These are phyloP conservation scores for Pterocarpus macrocarpus DNA, from an alignment of 306 rosid genomes.

Conservation along the genomic window DNA sequence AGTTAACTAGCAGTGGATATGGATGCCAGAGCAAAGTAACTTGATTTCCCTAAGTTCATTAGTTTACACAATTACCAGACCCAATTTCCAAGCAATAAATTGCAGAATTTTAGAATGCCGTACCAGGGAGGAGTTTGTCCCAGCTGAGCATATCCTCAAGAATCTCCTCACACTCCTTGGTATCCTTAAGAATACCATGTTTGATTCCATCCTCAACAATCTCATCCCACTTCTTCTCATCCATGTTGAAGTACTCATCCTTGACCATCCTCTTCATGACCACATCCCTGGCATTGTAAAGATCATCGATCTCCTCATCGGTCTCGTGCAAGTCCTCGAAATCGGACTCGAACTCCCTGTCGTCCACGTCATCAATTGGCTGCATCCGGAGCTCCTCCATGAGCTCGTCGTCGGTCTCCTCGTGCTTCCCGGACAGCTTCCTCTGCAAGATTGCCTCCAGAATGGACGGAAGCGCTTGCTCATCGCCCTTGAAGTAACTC, in stretches of 20 bases:
- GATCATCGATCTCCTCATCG: constrained; percentile 78
- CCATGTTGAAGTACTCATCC: constrained; percentile 68
- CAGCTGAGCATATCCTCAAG: constrained; percentile 67
- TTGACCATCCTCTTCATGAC: constrained; percentile 63
- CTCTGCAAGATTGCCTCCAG: constrained; percentile 77
- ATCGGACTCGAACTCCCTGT: constrained; percentile 66
- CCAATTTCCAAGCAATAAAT: not conserved
- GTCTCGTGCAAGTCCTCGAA: constrained; percentile 65
- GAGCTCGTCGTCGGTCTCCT: constrained; percentile 84
- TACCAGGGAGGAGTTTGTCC: constrained; percentile 74
- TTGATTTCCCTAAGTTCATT: not conserved
- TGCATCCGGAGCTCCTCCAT: constrained; percentile 57
- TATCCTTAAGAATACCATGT: constrained; percentile 54
- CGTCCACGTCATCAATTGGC: constrained; percentile 63
- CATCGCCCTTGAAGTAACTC: constrained; percentile 79
- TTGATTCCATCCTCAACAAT: constrained; percentile 60
- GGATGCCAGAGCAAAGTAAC: constrained; percentile 4
- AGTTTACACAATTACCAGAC: constrained; percentile 13
- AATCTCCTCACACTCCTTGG: constrained; percentile 67
- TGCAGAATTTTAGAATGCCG: not conserved
- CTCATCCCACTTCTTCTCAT: constrained; percentile 61
- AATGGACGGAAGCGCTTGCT: constrained; percentile 67
- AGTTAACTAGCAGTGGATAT: not conserved
- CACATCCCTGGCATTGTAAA: constrained; percentile 66
- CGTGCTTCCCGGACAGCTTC: constrained; percentile 72